Percentiles rank a stretch among this genome's conserved stretches.
Conservation (phyloP, 306 rosid genomes). For the Glycine tomentella region DNA sequence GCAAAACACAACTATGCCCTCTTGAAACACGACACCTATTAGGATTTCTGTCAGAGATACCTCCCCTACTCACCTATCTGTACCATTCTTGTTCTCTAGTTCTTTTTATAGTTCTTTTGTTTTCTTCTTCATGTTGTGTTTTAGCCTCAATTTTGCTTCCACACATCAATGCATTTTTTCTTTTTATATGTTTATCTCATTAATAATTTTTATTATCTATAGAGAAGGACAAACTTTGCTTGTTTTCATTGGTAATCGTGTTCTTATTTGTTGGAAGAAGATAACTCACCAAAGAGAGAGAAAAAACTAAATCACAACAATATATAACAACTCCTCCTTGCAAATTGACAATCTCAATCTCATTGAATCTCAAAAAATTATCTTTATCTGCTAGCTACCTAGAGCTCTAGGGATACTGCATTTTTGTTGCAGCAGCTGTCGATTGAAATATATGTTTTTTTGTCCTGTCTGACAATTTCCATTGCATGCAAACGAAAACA, state of each 20-base stretch:
- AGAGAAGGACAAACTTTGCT: slow-evolving; percentile 49
- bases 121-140: neutral
- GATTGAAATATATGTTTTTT: slow-evolving; percentile 42
- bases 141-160: slow-evolving; percentile 16
- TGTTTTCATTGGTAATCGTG: slow-evolving; percentile 53
- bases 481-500: slow-evolving; percentile 49
- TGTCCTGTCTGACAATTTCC: slow-evolving; percentile 48
- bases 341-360: slow-evolving; percentile 46
- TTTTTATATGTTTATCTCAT: neutral
- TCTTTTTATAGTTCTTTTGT: neutral
- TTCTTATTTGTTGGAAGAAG: slow-evolving; percentile 36
- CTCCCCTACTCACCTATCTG: slow-evolving; percentile 56
- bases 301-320: slow-evolving; percentile 32
- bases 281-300: neutral
- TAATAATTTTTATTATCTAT: neutral
- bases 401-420: slow-evolving; percentile 43
- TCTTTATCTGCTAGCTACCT: neutral
- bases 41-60: slow-evolving; percentile 68
- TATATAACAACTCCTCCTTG: slow-evolving; percentile 14
- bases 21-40: slow-evolving; percentile 60
- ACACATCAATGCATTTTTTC: slow-evolving; percentile 20
- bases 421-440: slow-evolving; percentile 37
- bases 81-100: slow-evolving; percentile 44
- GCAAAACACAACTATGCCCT: slow-evolving; percentile 36
- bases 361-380: slow-evolving; percentile 52